A percentile compares a stretch with the other conserved stretches of the same genome.
Conservation (phyloP, 768 basidiomycete species). For the Cubamyces sp. region DNA sequence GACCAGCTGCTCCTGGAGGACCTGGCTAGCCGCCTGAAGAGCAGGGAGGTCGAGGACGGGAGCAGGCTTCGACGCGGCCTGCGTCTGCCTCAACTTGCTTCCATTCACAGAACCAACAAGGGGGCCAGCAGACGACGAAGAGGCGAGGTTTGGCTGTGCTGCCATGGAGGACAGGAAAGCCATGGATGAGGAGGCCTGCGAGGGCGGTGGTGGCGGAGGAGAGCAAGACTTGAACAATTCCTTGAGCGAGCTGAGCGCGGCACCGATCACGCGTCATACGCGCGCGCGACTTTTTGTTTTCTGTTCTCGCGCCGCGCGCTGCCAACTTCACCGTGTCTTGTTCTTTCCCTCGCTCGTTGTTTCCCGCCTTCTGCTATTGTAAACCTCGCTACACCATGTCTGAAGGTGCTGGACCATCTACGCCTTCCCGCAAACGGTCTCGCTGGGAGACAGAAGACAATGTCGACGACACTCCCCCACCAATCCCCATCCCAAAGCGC, state of each 20-base stretch:
- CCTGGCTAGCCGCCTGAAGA: slow-evolving; percentile 66
- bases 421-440: slow-evolving; percentile 73
- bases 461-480: slow-evolving; percentile 41
- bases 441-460: slow-evolving; percentile 68
- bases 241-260: slow-evolving; percentile 10
- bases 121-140: slow-evolving; percentile 17
- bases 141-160: slow-evolving; percentile 20
- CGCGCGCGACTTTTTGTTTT: slow-evolving; percentile 26
- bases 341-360: background rate
- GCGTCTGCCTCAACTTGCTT: slow-evolving; percentile 23
- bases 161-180: slow-evolving; percentile 17
- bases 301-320: background rate
- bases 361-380: background rate
- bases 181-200: slow-evolving; percentile 9
- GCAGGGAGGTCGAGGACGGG: slow-evolving; percentile 58
- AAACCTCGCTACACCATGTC: slow-evolving; percentile 14
- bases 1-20: slow-evolving; percentile 67
- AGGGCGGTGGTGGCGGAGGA: slow-evolving; percentile 20
- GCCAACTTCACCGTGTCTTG: background rate
- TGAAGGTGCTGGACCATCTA: slow-evolving; percentile 43
- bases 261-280: slow-evolving; percentile 25
- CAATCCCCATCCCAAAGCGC: slow-evolving; percentile 55
- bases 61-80: slow-evolving; percentile 29
- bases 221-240: slow-evolving; percentile 26
- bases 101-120: slow-evolving; percentile 19